These are phyloP conservation scores for Kodamaea sp. DNA, from an alignment of 1,139 yeast species.

Conservation along the genomic window DNA sequence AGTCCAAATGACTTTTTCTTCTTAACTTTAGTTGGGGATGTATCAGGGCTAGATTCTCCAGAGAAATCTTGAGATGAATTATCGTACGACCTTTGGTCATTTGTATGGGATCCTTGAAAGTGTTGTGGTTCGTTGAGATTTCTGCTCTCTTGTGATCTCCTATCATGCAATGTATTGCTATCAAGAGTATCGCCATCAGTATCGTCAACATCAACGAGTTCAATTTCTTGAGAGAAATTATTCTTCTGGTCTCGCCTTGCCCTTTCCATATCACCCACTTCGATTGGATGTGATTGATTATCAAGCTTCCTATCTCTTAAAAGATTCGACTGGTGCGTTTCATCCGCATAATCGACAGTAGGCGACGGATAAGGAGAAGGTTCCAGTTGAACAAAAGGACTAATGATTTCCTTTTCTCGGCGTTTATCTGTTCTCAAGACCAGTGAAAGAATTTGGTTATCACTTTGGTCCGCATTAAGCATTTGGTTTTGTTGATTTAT, in stretches of 20 bases:
- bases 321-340: conserved; percentile 1
- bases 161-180: conserved; percentile 2
- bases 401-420: background rate
- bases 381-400: background rate
- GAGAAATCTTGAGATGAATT: background rate
- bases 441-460: no score
- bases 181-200: conserved; percentile 8
- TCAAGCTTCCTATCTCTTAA: conserved; percentile 3
- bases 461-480: no score
- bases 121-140: background rate
- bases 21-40: conserved; percentile 16
- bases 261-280: conserved; percentile 1
- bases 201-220: conserved; percentile 7
- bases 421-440: no score
- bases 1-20: conserved; percentile 27
- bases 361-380: conserved; percentile 8
- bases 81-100: background rate
- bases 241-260: conserved; percentile 2
- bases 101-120: background rate
- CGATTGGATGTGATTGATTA: conserved; percentile 3
- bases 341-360: conserved; percentile 3
- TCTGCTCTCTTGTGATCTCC: conserved; percentile 3
- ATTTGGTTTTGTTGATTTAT: no score
- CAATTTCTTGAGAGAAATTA: conserved; percentile 1
- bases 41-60: conserved; percentile 13